Conservation (phyloP, 495 filamentous ascomycete species). For the Aspergillus ostianus region DNA sequence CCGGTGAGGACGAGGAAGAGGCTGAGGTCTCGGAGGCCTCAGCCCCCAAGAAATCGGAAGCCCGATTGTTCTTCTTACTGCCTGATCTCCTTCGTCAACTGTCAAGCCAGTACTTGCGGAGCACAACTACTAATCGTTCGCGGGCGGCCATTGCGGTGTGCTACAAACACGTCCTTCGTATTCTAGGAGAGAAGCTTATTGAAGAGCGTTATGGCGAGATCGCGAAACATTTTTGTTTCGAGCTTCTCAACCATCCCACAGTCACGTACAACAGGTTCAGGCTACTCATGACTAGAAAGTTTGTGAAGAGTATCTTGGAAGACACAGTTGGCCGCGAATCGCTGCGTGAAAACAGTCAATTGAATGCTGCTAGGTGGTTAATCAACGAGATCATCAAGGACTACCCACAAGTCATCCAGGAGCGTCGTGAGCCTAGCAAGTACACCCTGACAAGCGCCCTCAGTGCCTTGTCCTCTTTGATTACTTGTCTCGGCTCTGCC, state of each 20-base stretch:
- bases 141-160: slow-evolving; percentile 84
- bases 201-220: slow-evolving; percentile 79
- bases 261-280: slow-evolving; percentile 86
- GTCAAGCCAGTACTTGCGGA: slow-evolving; percentile 76
- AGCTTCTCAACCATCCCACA: slow-evolving; percentile 72
- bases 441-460: slow-evolving; percentile 76
- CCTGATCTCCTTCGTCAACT: slow-evolving; percentile 77
- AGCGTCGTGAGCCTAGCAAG: slow-evolving; percentile 86
- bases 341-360: slow-evolving; percentile 83
- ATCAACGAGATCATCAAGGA: slow-evolving; percentile 91
- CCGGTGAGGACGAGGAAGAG: slow-evolving; percentile 75
- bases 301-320: slow-evolving; percentile 79
- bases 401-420: slow-evolving; percentile 89
- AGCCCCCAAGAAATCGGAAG: slow-evolving; percentile 65
- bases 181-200: slow-evolving; percentile 71
- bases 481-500: slow-evolving; percentile 78
- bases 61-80: slow-evolving; percentile 69
- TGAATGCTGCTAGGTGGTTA: slow-evolving; percentile 74
- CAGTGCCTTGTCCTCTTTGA: slow-evolving; percentile 75
- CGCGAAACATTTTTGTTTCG: slow-evolving; percentile 73
- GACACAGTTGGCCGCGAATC: slow-evolving; percentile 78
- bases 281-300: slow-evolving; percentile 78
- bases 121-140: slow-evolving; percentile 74
- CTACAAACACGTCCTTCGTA: slow-evolving; percentile 75
- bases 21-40: slow-evolving; percentile 67